Evolutionary conservation across 192 early-diverging fungal species (phyloP).

Genomic region (Mortierella alpina): DNA sequence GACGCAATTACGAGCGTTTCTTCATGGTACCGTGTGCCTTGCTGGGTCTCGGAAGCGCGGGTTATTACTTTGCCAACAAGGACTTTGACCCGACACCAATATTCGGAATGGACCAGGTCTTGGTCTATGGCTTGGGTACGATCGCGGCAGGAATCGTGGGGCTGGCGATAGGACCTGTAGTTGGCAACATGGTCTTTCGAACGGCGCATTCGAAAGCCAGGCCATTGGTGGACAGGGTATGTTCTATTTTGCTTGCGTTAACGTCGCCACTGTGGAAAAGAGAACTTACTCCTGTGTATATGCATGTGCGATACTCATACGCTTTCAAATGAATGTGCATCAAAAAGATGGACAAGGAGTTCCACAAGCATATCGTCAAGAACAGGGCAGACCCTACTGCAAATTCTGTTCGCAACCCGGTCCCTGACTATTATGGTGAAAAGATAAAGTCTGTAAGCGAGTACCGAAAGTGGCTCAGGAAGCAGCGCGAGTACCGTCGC

Average conservation of each 20-base stretch:
- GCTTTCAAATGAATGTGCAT: background rate
- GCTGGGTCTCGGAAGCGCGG: constrained; percentile 48
- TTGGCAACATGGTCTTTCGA: constrained; percentile 71
- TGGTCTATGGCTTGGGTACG: constrained; percentile 65
- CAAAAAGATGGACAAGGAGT: constrained; percentile 63
- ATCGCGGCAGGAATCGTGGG: constrained; percentile 69
- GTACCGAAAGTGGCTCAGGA: constrained; percentile 88
- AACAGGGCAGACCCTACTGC: constrained; percentile 76
- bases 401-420: constrained; percentile 75
- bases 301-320: background rate
- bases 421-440: constrained; percentile 95
- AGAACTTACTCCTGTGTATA: background rate
- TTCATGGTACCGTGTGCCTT: constrained; percentile 64
- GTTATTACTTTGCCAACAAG: constrained; percentile 65
- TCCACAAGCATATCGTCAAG: constrained; percentile 71
- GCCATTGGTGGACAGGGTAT: constrained; percentile 61
- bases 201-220: constrained; percentile 57
- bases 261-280: background rate
- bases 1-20: constrained; percentile 70
- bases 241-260: background rate
- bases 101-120: constrained; percentile 74
- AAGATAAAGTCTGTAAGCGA: constrained; percentile 84
- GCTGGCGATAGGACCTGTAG: constrained; percentile 70
- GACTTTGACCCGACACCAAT: constrained; percentile 74
- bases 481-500: constrained; percentile 80